Evolutionary conservation across 768 basidiomycete genomes (phyloP).

Genomic region (Antrodiella citrinella): DNA sequence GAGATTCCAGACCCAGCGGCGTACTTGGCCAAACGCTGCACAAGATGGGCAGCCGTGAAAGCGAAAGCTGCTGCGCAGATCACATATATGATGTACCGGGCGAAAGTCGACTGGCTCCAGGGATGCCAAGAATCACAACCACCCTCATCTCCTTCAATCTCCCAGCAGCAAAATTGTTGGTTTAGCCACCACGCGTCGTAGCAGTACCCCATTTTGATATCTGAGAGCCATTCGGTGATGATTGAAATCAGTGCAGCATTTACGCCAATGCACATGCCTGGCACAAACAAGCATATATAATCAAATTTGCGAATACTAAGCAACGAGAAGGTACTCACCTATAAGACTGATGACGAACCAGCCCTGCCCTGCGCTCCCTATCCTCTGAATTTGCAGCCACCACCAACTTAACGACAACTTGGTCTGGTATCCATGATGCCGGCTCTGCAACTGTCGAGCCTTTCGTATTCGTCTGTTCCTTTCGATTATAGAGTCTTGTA

Average conservation of each 20-base stretch:
- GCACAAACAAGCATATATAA: background rate
- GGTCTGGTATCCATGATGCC: conserved; percentile 39
- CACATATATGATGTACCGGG: conserved; percentile 82
- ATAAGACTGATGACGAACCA: conserved; percentile 91
- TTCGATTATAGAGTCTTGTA: conserved; percentile 90
- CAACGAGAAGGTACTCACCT: conserved; percentile 44
- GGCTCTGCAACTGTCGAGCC: conserved; percentile 36
- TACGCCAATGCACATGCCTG: conserved; percentile 85
- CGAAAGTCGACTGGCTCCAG: conserved; percentile 69
- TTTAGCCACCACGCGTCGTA: conserved; percentile 98
- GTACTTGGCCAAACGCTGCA: conserved; percentile 82
- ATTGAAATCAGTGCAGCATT: conserved; percentile 96
- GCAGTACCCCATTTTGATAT: conserved; percentile 97
- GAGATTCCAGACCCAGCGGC: conserved; percentile 98
- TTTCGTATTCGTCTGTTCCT: conserved; percentile 68
- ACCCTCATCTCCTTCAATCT: conserved; percentile 73
- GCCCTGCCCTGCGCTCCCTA: conserved; percentile 68
- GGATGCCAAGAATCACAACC: conserved; percentile 88
- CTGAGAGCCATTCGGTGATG: conserved; percentile 93
- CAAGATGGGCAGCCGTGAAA: conserved; percentile 82
- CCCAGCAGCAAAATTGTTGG: conserved; percentile 98
- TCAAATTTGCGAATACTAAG: background rate
- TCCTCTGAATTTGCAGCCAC: conserved; percentile 51
- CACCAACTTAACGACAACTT: conserved; percentile 48
- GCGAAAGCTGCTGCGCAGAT: conserved; percentile 84